A percentile compares a stretch with the other conserved stretches of the same genome.
These are phyloP conservation scores for Melampsora larici-populina DNA, from an alignment of 1,284 basidiomycete species.

Conservation along the genomic window DNA sequence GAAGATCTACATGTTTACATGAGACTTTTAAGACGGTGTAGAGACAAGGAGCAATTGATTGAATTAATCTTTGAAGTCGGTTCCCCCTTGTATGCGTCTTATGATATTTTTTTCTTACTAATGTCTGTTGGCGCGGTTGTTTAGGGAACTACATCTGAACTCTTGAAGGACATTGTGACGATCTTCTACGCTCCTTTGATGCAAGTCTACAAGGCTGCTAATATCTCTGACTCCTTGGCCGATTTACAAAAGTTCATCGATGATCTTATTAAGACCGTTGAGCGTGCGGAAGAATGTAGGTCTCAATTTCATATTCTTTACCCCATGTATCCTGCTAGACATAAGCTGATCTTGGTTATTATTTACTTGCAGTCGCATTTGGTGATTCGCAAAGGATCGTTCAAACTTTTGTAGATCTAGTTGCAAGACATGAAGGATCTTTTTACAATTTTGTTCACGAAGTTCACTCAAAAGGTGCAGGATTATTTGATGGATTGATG, in stretches of 20 bases:
- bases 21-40: constrained; percentile 70
- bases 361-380: constrained; percentile 64
- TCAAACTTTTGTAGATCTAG: constrained; percentile 87
- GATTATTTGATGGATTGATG: constrained; percentile 90
- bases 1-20: constrained; percentile 80
- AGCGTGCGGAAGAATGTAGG: constrained; percentile 82
- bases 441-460: constrained; percentile 99
- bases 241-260: constrained; percentile 94
- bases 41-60: constrained; percentile 88
- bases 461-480: constrained; percentile 94
- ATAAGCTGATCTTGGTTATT: neutral
- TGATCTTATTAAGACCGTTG: constrained; percentile 91
- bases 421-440: constrained; percentile 86
- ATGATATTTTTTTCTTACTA: neutral
- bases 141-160: constrained; percentile 86
- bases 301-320: constrained; percentile 28
- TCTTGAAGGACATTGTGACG: constrained; percentile 97
- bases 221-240: constrained; percentile 85
- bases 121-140: neutral
- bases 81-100: constrained; percentile 11
- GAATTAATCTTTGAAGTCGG: constrained; percentile 88
- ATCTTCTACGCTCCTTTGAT: constrained; percentile 99
- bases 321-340: neutral
- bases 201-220: constrained; percentile 95
- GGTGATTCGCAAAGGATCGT: constrained; percentile 82